A percentile compares a stretch with the other conserved stretches of the same genome.
Conservation (phyloP, 2,329 filamentous ascomycete genomes). For the Stromatinia cepivora region DNA sequence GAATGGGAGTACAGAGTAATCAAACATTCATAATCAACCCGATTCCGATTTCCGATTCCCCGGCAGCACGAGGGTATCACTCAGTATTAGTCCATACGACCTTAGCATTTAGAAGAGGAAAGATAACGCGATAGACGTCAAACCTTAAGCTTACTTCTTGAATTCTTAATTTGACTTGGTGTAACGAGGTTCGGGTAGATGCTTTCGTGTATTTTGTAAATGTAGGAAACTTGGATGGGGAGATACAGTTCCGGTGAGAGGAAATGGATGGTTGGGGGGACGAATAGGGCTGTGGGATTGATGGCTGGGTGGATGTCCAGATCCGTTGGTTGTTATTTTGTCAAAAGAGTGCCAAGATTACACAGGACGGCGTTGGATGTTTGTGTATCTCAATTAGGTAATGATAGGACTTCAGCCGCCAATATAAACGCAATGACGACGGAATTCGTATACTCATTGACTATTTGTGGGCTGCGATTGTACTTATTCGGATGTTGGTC, state of each 20-base stretch:
- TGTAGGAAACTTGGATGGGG: not conserved
- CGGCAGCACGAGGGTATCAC: not conserved
- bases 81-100: not conserved
- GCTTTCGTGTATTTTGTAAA: not conserved
- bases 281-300: not conserved
- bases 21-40: not conserved
- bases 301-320: not conserved
- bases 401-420: not conserved
- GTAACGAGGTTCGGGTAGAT: not conserved
- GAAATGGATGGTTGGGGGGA: not conserved
- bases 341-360: not conserved
- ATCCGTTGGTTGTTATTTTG: not conserved
- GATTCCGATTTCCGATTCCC: conserved; percentile 10
- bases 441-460: not conserved
- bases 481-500: not conserved
- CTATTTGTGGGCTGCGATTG: not conserved
- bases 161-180: not conserved
- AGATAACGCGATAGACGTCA: not conserved
- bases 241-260: not conserved
- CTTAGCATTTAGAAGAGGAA: not conserved
- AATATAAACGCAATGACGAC: conserved; percentile 1
- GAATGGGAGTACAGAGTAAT: not conserved
- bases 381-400: not conserved
- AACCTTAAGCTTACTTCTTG: not conserved
- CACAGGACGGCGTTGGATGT: not conserved